These are phyloP conservation scores for Nemania serpens DNA, from an alignment of 2,329 filamentous ascomycete species.

Conservation along the genomic window DNA sequence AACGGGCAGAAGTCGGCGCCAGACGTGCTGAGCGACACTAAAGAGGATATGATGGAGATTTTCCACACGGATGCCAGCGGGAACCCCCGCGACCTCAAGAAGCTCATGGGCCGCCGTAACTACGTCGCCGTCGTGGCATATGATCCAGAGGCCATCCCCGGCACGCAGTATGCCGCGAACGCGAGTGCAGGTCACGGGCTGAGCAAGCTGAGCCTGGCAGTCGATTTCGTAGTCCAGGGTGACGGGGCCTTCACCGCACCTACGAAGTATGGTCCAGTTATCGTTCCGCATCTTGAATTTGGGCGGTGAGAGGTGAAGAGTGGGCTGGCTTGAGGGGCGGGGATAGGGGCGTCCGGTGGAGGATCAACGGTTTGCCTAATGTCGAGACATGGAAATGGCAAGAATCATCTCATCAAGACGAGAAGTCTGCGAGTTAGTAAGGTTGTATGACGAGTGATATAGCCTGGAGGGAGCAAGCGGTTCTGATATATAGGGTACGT, in stretches of 20 bases:
- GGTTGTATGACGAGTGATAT: too few relatives aligned
- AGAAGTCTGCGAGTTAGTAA: too few relatives aligned
- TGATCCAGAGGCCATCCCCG: slow-evolving; percentile 75
- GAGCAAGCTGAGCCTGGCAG: slow-evolving; percentile 79
- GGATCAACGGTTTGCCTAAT: neutral
- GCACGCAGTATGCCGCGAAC: slow-evolving; percentile 40
- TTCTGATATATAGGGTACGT: too few relatives aligned
- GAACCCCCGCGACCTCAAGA: slow-evolving; percentile 79
- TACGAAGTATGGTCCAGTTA: slow-evolving; percentile 96
- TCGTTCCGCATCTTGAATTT: slow-evolving; percentile 84
- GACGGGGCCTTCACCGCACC: slow-evolving; percentile 80
- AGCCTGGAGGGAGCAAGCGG: too few relatives aligned
- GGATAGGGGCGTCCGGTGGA: neutral
- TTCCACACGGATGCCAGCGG: slow-evolving; percentile 94
- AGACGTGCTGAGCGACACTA: slow-evolving; percentile 81
- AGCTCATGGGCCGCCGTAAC: slow-evolving; percentile 90
- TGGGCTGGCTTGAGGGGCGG: neutral
- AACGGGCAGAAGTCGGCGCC: slow-evolving; percentile 74
- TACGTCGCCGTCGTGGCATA: slow-evolving; percentile 94
- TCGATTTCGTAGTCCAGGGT: slow-evolving; percentile 96
- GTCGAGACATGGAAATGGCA: too few relatives aligned
- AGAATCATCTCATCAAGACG: too few relatives aligned
- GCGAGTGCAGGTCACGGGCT: slow-evolving; percentile 49
- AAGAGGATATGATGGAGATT: slow-evolving; percentile 99
- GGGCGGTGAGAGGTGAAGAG: slow-evolving; percentile 50